These are phyloP conservation scores for Skeletonema tropicum DNA, from an alignment of 108 stramenopile species.

Conservation along the genomic window DNA sequence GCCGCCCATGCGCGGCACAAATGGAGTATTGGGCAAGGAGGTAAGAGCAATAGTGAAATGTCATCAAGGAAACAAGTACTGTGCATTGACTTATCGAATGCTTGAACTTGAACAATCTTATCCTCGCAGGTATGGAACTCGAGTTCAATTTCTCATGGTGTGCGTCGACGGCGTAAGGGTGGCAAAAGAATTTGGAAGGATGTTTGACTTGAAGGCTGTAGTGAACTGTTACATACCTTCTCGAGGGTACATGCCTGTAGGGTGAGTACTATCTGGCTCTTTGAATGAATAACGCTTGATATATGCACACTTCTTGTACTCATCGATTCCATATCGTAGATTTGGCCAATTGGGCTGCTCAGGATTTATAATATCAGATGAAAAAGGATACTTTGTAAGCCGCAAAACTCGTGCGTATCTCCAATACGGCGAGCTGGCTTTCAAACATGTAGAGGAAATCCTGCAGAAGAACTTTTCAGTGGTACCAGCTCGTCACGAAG, in stretches of 20 bases:
- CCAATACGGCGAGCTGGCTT: conserved; percentile 48
- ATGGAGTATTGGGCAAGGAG: conserved; percentile 55
- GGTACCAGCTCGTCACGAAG: neutral
- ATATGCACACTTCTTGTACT: neutral
- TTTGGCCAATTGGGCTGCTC: conserved; percentile 63
- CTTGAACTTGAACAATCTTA: no score
- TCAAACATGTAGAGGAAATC: conserved; percentile 46
- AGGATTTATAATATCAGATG: conserved; percentile 51
- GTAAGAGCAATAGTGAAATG: neutral
- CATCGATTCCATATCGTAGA: neutral
- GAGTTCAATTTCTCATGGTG: conserved; percentile 52
- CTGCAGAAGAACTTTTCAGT: conserved; percentile 21
- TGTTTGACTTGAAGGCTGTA: conserved; percentile 33
- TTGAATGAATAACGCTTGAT: neutral
- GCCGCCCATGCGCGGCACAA: conserved; percentile 65
- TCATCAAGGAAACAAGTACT: neutral
- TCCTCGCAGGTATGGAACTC: neutral
- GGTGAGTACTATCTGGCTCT: conserved; percentile 23
- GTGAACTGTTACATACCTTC: conserved; percentile 48
- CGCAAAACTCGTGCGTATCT: conserved; percentile 57
- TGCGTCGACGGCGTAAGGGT: conserved; percentile 48
- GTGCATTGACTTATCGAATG: no score
- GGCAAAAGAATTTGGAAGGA: conserved; percentile 42
- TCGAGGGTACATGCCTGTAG: conserved; percentile 52
- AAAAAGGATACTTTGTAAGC: conserved; percentile 56